Percentiles rank a stretch among this genome's conserved stretches.
These are phyloP conservation scores for Pinguiococcus pyrenoidosus DNA, from an alignment of 108 stramenopile genomes.

Conservation along the genomic window DNA sequence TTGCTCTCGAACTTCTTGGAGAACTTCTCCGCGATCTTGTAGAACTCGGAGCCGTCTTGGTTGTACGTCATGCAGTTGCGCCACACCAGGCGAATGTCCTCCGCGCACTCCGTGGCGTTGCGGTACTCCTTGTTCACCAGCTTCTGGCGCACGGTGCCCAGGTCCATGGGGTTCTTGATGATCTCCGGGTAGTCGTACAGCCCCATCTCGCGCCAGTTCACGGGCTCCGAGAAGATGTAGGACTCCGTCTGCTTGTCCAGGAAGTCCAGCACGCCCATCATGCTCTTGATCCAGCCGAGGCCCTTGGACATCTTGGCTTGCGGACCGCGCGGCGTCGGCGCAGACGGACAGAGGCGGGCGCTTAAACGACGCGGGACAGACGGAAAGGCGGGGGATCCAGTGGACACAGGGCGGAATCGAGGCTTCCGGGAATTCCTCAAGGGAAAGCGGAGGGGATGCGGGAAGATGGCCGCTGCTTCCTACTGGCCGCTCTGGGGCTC, in stretches of 20 bases:
- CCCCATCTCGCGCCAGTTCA: constrained; percentile 80
- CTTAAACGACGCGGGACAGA: too few species aligned
- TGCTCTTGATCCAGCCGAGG: too few species aligned
- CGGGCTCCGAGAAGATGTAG: constrained; percentile 78
- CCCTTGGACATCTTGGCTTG: too few species aligned
- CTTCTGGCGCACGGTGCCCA: constrained; percentile 70
- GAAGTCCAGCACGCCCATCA: constrained; percentile 2
- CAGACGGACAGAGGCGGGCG: too few species aligned
- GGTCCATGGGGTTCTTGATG: constrained; percentile 87
- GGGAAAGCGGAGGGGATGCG: too few species aligned
- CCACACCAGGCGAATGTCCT: constrained; percentile 88
- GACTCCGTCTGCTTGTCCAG: constrained; percentile 7
- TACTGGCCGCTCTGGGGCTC: too few species aligned
- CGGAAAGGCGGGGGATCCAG: too few species aligned
- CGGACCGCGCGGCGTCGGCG: too few species aligned
- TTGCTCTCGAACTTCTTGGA: constrained; percentile 66
- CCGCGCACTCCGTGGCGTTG: constrained; percentile 54
- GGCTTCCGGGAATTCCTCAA: too few species aligned
- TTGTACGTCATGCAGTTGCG: constrained; percentile 89
- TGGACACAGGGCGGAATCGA: too few species aligned
- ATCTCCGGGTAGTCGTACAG: constrained; percentile 81
- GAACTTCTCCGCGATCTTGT: constrained; percentile 49
- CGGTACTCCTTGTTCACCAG: constrained; percentile 58
- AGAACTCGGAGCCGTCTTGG: constrained; percentile 71
- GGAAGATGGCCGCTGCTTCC: too few species aligned